Percentiles rank a stretch among this genome's conserved stretches.
Evolutionary conservation across 495 filamentous ascomycete species (phyloP).

Genomic region (Friedmanniomyces simplex): DNA sequence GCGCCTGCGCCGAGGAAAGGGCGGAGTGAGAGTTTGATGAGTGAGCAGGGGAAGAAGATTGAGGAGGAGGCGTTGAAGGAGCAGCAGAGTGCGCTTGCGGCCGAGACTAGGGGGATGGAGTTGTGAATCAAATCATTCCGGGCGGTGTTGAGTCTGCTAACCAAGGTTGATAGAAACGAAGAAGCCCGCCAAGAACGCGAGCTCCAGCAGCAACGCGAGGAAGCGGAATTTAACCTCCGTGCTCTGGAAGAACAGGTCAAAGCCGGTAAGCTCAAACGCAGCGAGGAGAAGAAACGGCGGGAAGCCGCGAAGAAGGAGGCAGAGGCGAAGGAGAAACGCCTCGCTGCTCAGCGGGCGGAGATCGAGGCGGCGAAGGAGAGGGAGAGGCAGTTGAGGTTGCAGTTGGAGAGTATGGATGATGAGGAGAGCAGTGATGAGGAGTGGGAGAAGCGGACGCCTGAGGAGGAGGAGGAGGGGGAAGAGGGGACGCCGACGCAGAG

Average conservation of each 20-base stretch:
- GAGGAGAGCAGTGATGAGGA: conserved; percentile 58
- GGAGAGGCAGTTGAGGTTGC: conserved; percentile 75
- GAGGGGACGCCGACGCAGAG: conserved; percentile 62
- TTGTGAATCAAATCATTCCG: conserved; percentile 42
- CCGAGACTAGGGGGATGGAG: conserved; percentile 68
- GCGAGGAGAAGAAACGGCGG: conserved; percentile 84
- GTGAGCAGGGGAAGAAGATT: conserved; percentile 5
- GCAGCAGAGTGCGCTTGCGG: conserved; percentile 71
- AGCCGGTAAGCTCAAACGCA: conserved; percentile 91
- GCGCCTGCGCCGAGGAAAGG: conserved; percentile 74
- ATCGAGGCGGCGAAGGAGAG: conserved; percentile 82
- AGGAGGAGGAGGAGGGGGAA: conserved; percentile 63
- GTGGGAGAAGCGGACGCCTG: conserved; percentile 39
- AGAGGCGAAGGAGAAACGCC: conserved; percentile 75
- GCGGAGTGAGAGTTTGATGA: conserved; percentile 47
- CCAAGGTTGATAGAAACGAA: conserved; percentile 51
- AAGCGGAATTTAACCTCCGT: conserved; percentile 67
- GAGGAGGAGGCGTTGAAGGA: conserved; percentile 37
- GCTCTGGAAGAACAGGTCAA: conserved; percentile 89
- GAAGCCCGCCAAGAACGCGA: conserved; percentile 68
- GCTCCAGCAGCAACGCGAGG: conserved; percentile 66
- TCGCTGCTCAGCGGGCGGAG: conserved; percentile 81
- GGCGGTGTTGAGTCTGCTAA: no score
- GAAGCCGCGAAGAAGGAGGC: conserved; percentile 79
- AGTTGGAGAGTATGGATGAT: conserved; percentile 74